Percentiles rank a stretch among this genome's conserved stretches.
phyloP scores from a whole-genome alignment of 169 alveolate genomes.

The Plasmodium fragile region DNA sequence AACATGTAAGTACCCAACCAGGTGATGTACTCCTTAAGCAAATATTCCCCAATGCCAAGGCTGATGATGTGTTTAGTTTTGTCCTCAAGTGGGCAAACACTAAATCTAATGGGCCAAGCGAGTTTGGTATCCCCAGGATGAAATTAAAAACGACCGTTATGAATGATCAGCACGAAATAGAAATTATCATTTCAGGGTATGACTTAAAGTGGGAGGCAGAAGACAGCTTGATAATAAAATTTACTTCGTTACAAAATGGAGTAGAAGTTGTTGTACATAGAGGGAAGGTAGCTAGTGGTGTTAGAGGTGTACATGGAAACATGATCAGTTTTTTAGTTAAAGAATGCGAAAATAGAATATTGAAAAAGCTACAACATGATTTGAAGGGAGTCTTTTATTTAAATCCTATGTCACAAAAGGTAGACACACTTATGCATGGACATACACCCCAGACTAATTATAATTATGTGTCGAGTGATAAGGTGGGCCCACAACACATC shows the following conservation, averaged over 20 bases:
- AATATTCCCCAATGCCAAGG: constrained; percentile 33
- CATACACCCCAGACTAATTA: constrained; percentile 40
- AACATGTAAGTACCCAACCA: background rate
- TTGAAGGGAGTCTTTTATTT: constrained; percentile 69
- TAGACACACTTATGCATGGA: constrained; percentile 26
- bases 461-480: background rate
- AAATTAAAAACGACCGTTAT: constrained; percentile 56
- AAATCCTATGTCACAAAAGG: constrained; percentile 49
- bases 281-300: constrained; percentile 79
- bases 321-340: constrained; percentile 58
- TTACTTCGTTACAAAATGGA: constrained; percentile 20
- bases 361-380: constrained; percentile 81
- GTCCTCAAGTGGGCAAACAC: constrained; percentile 55
- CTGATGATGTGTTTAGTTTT: constrained; percentile 31
- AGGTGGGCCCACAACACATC: constrained; percentile 9
- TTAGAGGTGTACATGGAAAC: constrained; percentile 74
- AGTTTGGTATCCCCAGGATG: constrained; percentile 64
- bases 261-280: constrained; percentile 40
- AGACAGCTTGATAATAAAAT: constrained; percentile 63
- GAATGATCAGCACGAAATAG: constrained; percentile 23
- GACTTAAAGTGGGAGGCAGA: constrained; percentile 71
- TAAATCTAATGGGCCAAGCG: constrained; percentile 28
- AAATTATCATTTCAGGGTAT: constrained; percentile 37
- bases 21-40: constrained; percentile 33
- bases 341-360: constrained; percentile 79